A percentile compares a stretch with the other conserved stretches of the same genome.
These are phyloP conservation scores for Pseudogymnoascus sp. DNA, from an alignment of 2,329 filamentous ascomycete species.

Conservation along the genomic window DNA sequence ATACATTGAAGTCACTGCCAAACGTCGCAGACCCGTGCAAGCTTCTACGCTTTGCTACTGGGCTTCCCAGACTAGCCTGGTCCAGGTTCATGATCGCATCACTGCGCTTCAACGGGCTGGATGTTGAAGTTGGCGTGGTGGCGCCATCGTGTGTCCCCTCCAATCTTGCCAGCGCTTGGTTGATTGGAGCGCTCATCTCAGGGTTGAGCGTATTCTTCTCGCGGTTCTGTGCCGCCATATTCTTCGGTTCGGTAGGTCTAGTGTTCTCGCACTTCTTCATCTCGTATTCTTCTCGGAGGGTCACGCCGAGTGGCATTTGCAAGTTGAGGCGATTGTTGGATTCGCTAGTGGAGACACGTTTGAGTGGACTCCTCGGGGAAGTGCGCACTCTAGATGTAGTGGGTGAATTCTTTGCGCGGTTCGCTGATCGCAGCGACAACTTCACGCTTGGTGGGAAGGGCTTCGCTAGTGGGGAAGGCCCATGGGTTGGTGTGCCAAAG, in stretches of 20 bases:
- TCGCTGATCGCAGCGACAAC: constrained; percentile 55
- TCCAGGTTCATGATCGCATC: constrained; percentile 86
- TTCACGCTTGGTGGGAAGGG: constrained; percentile 60
- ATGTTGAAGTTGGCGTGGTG: constrained; percentile 46
- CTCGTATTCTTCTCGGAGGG: constrained; percentile 2
- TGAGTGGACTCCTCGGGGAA: constrained; percentile 73
- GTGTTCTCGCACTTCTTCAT: constrained; percentile 7
- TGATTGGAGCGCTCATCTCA: constrained; percentile 46
- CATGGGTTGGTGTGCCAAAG: constrained; percentile 29
- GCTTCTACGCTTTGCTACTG: constrained; percentile 84
- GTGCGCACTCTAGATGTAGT: constrained; percentile 54
- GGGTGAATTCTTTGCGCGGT: constrained; percentile 49
- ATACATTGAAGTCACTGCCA: constrained; percentile 61
- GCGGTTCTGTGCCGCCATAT: constrained; percentile 40
- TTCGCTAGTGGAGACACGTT: constrained; percentile 58
- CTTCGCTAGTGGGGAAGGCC: constrained; percentile 48
- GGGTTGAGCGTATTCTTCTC: constrained; percentile 41
- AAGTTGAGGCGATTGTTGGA: constrained; percentile 33
- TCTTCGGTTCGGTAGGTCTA: constrained; percentile 37
- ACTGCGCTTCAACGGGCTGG: constrained; percentile 84
- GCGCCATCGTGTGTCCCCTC: constrained; percentile 31
- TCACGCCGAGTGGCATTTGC: neutral
- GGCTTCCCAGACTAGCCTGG: constrained; percentile 68
- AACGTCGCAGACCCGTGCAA: constrained; percentile 65
- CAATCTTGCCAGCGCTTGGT: constrained; percentile 43